Base-by-base conservation (phyloP, 768 basidiomycete species). In the Xerocomellus dryophilus region DNA sequence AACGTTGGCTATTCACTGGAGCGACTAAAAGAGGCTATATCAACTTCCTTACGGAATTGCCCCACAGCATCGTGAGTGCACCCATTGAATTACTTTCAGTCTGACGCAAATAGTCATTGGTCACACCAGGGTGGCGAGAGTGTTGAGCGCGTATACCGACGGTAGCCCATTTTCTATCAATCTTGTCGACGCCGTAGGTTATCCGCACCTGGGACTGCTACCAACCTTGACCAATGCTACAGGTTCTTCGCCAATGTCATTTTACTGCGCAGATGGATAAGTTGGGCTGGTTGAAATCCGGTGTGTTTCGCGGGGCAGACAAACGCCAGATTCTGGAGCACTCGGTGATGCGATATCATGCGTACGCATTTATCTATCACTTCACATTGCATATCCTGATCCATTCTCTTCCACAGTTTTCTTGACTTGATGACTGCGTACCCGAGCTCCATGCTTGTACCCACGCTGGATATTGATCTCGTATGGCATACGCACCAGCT, bases 401-500 rank as follows among this genome's bases (percentile, higher is more conserved):
- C 3, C 18, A 36, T 29, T 3, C 5, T 39, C 11, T 29, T 18
- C 15, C 4, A 17, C 49, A 78, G 76, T 7, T 86, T 86, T 66
- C 72, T 87, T 9, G 82, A 84, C 53, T 65, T 86, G 27, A 75
- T 82, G 68, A 65, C 77, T 14, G 73, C 74, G 2, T 73, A 71
- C 0, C 74, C 79, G 1, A 61, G 61, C 9, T 63, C 72, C 0
- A 76, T 81, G 64, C 72, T 77, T 36, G 81, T 84, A 3, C 83
- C 84, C 11, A 86, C 85, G 1, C 66, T 89, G n/a, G 86, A 88
- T 56, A 86, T 90, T 35, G 88, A 89, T 58, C 72, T 90, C 18
- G 81, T 78, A 5, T 88, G 87, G 86, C 88, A 90, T 57, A 85
- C 85, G 0, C 86, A 89, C 53, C 86, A 88, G 57, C 74, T 88